These are phyloP conservation scores for Komagataella pseudopastoris DNA, from an alignment of 805 yeast genomes.

Conservation along the genomic window DNA sequence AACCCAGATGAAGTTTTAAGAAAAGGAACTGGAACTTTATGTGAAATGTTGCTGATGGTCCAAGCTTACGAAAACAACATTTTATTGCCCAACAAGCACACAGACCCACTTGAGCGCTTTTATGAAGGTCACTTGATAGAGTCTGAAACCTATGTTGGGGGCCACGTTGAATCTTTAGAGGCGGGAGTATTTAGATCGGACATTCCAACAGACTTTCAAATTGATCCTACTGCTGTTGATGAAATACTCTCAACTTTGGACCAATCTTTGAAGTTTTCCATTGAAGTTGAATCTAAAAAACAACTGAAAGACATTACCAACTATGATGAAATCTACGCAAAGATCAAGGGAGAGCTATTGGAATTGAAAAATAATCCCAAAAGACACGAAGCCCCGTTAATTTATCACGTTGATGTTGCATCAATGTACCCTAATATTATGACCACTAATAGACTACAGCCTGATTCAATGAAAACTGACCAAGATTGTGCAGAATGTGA, in stretches of 20 bases:
- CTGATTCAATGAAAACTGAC: constrained; percentile 93
- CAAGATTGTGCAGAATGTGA: constrained; percentile 97
- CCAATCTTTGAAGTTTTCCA: constrained; percentile 66
- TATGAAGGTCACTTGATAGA: constrained; percentile 90
- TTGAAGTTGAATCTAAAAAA: constrained; percentile 68
- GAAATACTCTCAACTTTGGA: constrained; percentile 64
- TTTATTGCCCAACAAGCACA: constrained; percentile 82
- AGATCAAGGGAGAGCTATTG: constrained; percentile 39
- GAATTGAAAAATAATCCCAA: constrained; percentile 48
- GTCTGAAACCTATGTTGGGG: constrained; percentile 97
- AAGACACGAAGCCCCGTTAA: constrained; percentile 68
- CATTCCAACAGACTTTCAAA: constrained; percentile 54
- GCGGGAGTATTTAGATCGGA: constrained; percentile 97
- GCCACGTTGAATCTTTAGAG: constrained; percentile 94
- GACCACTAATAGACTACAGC: constrained; percentile 95
- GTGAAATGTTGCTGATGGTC: constrained; percentile 95
- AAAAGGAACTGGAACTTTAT: constrained; percentile 96
- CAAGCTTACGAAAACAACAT: constrained; percentile 78
- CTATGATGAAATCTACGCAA: constrained; percentile 56
- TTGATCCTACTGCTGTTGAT: constrained; percentile 76
- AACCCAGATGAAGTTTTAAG: constrained; percentile 94
- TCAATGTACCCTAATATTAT: constrained; percentile 99
- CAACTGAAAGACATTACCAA: constrained; percentile 68
- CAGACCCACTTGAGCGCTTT: constrained; percentile 88
- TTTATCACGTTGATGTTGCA: constrained; percentile 97